Evolutionary conservation across 2,329 filamentous ascomycete genomes (phyloP), one percentile per base, ranked within the genome.

Genomic region (Colletotrichum paranaense): DNA sequence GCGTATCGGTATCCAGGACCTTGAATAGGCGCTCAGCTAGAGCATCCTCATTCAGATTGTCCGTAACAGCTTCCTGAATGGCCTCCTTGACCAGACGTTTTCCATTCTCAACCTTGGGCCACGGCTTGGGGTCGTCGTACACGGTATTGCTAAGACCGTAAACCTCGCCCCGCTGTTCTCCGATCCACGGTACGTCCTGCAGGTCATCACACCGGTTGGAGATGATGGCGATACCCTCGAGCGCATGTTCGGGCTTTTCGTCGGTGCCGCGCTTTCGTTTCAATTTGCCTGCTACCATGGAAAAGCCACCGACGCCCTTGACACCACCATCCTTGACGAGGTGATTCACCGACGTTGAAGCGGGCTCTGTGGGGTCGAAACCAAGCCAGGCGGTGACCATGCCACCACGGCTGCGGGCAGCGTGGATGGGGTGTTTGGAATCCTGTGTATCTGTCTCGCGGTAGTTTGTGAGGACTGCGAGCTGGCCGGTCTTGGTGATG

Each of bases 391-490:
- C 87, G 14, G 87, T 92, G 35, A 92, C 90, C 86, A 93, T 91
- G 62, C 85, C 88, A 63, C 91, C 91, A 67, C 91, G 87, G 79
- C 90, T 92, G 77, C 86, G 88, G 73, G 84, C 82, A 22, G 86
- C 89, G 78, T 86, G 82, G 38, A 92, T 82, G 3, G 88, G 88
- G 75, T 89, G 87, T 19, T 83, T 82, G 4, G 83, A 82, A 77
- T 90, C 87, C 69, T 86, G 79, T 26, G 84, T 77, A 67, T 85
- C 81, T 28, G 83, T 84, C 82, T 93, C 91, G 71, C 90, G 88
- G 78, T 90, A 93, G 82, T 93, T 93, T 68, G 91, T 93, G 72
- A 93, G 85, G 14, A 92, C 87, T 9, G 91, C 91, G 67, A 93
- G 85, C 70, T 88, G 86, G 14, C 91, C 91, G 3, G 85, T 82